phyloP scores from a whole-genome alignment of 345 rosid species.

The Acer negundo region DNA sequence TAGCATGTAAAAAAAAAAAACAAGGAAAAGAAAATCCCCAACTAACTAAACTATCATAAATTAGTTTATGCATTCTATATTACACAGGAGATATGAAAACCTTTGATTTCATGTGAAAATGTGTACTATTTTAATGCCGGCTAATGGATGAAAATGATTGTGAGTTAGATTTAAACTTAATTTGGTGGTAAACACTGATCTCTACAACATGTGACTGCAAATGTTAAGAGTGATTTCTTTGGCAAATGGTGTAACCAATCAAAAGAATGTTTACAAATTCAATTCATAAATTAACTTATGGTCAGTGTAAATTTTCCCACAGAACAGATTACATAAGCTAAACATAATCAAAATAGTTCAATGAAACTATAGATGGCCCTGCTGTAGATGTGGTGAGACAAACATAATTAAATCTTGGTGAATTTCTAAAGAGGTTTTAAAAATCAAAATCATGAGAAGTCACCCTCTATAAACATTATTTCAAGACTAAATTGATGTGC shows the following conservation, averaged over 20 bases:
- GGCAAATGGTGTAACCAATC: conserved; percentile 61
- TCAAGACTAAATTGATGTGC: no score
- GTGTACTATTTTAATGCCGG: background rate
- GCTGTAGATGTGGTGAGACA: background rate
- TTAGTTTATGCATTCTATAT: no score
- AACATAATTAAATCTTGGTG: background rate
- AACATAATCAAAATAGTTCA: background rate
- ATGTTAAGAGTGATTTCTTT: conserved; percentile 80
- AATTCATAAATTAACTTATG: background rate
- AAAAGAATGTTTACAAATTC: background rate
- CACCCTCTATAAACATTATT: background rate
- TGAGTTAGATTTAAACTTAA: background rate
- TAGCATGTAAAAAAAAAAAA: no score
- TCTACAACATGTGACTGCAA: conserved; percentile 33
- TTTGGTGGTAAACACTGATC: background rate
- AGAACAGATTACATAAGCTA: background rate
- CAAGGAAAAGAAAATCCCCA: no score
- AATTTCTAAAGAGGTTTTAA: background rate
- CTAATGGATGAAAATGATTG: background rate
- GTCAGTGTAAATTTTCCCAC: background rate
- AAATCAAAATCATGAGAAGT: background rate
- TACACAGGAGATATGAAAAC: no score
- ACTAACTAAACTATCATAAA: no score
- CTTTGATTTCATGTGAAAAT: background rate
- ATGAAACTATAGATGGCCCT: background rate